A percentile compares a stretch with the other conserved stretches of the same genome.
phyloP scores from a whole-genome alignment of 139 green algal genomes.

The Trebouxia sp. region DNA sequence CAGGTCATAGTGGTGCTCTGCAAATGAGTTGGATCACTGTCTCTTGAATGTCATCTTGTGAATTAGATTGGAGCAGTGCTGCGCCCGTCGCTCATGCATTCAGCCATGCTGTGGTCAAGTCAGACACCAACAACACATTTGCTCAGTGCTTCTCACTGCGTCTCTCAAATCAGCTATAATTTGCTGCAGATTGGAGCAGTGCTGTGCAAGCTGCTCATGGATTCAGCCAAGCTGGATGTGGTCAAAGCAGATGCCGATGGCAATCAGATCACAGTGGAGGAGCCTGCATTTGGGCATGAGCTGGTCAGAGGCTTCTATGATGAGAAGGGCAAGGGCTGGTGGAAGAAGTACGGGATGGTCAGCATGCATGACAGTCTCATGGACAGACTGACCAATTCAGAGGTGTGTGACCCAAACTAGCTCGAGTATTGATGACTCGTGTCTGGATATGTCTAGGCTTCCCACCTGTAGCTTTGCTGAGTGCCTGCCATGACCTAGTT shows the following conservation, averaged over 20 bases:
- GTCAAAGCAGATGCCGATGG: not conserved
- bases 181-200: constrained; percentile 14
- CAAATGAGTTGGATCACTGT: no score
- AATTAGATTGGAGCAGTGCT: no score
- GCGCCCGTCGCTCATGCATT: no score
- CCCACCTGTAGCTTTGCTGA: no score
- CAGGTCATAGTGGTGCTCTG: no score
- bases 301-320: not conserved
- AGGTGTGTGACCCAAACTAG: not conserved
- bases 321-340: constrained; percentile 4
- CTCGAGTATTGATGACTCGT: no score
- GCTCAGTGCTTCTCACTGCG: no score
- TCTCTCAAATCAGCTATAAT: not conserved
- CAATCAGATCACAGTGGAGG: not conserved
- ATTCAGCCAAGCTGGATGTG: not conserved
- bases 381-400: not conserved
- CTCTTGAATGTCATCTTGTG: no score
- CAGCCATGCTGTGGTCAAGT: no score
- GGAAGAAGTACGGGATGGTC: constrained; percentile 9
- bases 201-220: not conserved
- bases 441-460: no score
- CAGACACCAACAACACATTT: no score
- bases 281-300: not conserved
- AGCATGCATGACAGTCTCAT: not conserved
- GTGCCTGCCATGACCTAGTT: no score